Conservation (phyloP, 768 basidiomycete species). For the Paxillus ammoniavirescens region DNA sequence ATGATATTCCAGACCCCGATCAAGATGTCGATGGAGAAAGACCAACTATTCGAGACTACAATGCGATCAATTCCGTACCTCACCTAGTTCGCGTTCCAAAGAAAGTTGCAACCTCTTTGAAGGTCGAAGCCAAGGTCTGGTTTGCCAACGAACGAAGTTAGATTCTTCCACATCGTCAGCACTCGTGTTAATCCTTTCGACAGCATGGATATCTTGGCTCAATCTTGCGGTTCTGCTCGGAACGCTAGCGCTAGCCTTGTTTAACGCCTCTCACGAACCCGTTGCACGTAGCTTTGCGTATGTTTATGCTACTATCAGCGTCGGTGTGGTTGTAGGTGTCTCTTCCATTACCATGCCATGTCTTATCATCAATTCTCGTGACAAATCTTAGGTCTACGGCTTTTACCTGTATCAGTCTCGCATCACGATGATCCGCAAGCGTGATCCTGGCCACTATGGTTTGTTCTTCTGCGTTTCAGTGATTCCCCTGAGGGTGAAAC, state of each 20-base stretch:
- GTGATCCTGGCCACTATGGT: slow-evolving; percentile 92
- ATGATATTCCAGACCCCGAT: slow-evolving; percentile 66
- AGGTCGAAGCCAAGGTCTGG: slow-evolving; percentile 95
- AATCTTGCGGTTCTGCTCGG: slow-evolving; percentile 82
- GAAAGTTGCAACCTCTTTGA: slow-evolving; percentile 78
- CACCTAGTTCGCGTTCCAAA: slow-evolving; percentile 72
- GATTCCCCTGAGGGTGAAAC: neutral
- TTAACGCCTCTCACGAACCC: slow-evolving; percentile 71
- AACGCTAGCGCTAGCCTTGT: slow-evolving; percentile 81
- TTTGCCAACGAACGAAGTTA: slow-evolving; percentile 93
- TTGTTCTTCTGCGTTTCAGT: slow-evolving; percentile 13
- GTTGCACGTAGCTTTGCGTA: slow-evolving; percentile 79
- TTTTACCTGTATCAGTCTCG: slow-evolving; percentile 85
- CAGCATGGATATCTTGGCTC: slow-evolving; percentile 93
- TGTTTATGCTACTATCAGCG: slow-evolving; percentile 75
- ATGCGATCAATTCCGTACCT: slow-evolving; percentile 65
- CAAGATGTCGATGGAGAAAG: slow-evolving; percentile 48
- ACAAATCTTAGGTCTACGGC: slow-evolving; percentile 65
- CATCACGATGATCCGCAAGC: slow-evolving; percentile 84
- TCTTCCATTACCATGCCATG: neutral
- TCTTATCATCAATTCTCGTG: neutral
- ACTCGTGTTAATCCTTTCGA: slow-evolving; percentile 2
- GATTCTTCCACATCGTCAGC: slow-evolving; percentile 21
- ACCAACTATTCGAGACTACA: slow-evolving; percentile 70
- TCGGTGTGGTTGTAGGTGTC: slow-evolving; percentile 56